Conservation (phyloP, 768 basidiomycete species). For the Lactarius akahatsu region DNA sequence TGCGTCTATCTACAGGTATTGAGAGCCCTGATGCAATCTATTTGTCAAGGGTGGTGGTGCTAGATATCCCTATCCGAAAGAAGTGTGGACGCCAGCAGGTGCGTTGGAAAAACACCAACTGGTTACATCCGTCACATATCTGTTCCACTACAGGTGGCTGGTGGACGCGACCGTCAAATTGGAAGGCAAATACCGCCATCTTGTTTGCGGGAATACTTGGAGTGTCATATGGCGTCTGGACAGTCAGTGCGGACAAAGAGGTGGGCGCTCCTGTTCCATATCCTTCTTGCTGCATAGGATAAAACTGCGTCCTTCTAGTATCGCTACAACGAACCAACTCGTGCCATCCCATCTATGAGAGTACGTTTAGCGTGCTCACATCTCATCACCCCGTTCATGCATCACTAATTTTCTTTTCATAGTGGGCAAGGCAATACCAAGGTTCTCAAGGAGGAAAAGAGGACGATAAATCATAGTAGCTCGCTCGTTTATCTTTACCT, state of each 20-base stretch:
- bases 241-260: slow-evolving; percentile 75
- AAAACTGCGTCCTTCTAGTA: slow-evolving; percentile 5
- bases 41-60: slow-evolving; percentile 67
- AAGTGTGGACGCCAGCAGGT: slow-evolving; percentile 95
- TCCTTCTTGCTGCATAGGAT: neutral
- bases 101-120: slow-evolving; percentile 28
- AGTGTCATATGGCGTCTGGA: slow-evolving; percentile 67
- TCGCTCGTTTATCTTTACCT: neutral
- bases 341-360: slow-evolving; percentile 30
- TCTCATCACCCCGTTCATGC: neutral
- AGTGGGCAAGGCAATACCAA: slow-evolving; percentile 30
- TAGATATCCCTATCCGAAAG: slow-evolving; percentile 91
- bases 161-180: slow-evolving; percentile 92
- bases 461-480: slow-evolving; percentile 23
- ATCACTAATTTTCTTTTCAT: neutral
- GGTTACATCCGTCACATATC: neutral
- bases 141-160: slow-evolving; percentile 68
- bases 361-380: slow-evolving; percentile 13
- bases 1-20: neutral
- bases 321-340: slow-evolving; percentile 27
- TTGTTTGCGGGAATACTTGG: slow-evolving; percentile 65
- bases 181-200: slow-evolving; percentile 82
- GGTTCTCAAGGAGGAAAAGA: slow-evolving; percentile 16
- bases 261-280: slow-evolving; percentile 44
- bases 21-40: neutral